Evolutionary conservation across 2,329 filamentous ascomycete genomes (phyloP), one percentile per base, ranked within the genome.

Genomic region (Colletotrichum sp.): DNA sequence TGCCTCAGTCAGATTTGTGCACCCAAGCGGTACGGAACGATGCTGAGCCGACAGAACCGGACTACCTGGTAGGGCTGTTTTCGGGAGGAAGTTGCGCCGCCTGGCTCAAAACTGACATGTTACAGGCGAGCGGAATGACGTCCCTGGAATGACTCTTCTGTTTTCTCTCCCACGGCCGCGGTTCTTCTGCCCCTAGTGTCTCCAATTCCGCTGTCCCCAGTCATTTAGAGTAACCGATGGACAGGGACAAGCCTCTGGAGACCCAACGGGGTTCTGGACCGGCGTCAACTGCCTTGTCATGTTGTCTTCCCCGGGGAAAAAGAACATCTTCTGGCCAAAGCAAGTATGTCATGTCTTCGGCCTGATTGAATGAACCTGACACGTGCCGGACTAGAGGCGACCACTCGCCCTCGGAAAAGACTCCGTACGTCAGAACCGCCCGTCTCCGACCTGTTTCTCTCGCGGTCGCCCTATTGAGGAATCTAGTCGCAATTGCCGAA

Each of bases 1-100:
- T 43, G 36, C 39, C 28, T 57, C 39, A 12, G 32, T 63, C 68
- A 30, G 48, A 59, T 21, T 39, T 57, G 39, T 60, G 70, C 43
- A 68, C 73, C 73, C 73, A 68, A 75, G 73, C 73, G 70, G 52
- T 15, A 68, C 73, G 73, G 70, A 75, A 73, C 16, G 43, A 36
- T 30, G 12, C 30, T 72, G 28, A n/a, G 64, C 73, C 73, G 73
- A 73, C 26, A 65, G 73, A 73, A 72, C 34, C 36, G 55, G 52
- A 63, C 34, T 67, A 30, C 39, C 26, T 36, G 57, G 55, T 72
- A 72, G 69, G 69, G 55, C 69, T 72, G 55, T 63, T 72, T 72
- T 75, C 73, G 69, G 72, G 39, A 63, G 13, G 30, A 67, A 32
- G 55, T 63, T 48, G 70, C 59, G 43, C 43, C 73, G 43, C 43